Evolutionary conservation across 441 rosid species (phyloP).

Genomic region (Erodium moschatum): DNA sequence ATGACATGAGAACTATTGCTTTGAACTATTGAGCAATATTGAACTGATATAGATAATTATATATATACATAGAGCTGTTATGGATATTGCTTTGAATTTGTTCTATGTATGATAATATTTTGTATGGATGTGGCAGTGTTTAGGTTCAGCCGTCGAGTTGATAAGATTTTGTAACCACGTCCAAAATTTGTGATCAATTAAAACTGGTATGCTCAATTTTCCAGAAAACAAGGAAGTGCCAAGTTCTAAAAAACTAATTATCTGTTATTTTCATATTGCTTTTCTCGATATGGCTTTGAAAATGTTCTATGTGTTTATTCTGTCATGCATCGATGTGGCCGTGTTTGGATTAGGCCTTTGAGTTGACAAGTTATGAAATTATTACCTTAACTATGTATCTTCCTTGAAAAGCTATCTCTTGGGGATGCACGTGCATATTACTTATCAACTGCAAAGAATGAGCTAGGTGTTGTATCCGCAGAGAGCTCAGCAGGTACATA

Average conservation of each 20-base stretch:
- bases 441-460: slow-evolving; percentile 84
- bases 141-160: no score
- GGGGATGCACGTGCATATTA: slow-evolving; percentile 93
- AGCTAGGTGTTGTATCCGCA: slow-evolving; percentile 82
- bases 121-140: no score
- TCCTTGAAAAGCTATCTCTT: slow-evolving; percentile 53
- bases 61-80: background rate
- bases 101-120: no score
- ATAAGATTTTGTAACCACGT: no score
- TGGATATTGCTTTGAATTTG: no score
- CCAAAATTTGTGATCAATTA: no score
- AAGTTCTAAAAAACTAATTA: background rate
- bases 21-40: no score
- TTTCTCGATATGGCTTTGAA: background rate
- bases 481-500: slow-evolving; percentile 68
- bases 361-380: background rate
- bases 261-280: background rate
- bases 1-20: no score
- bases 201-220: background rate
- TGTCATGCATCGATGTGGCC: background rate
- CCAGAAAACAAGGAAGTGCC: background rate
- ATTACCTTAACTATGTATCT: slow-evolving; percentile 29
- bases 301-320: background rate
- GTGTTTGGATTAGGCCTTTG: background rate
- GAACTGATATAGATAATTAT: no score